phyloP scores from a whole-genome alignment of 371 early-diverging fungal genomes.

The Mortierella sp. region DNA sequence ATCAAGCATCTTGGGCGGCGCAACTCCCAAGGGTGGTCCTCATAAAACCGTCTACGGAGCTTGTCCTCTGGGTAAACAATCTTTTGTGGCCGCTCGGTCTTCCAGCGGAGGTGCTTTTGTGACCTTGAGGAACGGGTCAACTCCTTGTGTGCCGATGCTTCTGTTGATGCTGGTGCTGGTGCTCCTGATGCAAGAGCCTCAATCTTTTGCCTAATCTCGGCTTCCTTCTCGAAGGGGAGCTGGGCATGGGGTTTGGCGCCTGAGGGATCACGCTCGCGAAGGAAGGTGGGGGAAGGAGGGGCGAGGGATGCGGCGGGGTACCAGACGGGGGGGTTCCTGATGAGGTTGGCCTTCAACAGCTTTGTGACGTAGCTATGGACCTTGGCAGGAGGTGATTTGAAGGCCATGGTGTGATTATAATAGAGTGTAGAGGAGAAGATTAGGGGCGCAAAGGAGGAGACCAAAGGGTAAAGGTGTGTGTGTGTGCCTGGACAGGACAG shows the following conservation, averaged over 20 bases:
- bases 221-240: constrained; percentile 32
- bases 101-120: constrained; percentile 69
- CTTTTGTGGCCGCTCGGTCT: constrained; percentile 69
- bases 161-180: constrained; percentile 8
- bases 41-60: constrained; percentile 86
- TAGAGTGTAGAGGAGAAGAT: neutral
- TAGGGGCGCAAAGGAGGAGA: neutral
- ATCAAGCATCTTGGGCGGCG: constrained; percentile 76
- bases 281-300: constrained; percentile 56
- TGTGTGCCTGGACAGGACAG: neutral
- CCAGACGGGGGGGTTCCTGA: constrained; percentile 50
- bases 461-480: neutral
- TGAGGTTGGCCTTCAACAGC: constrained; percentile 53
- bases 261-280: constrained; percentile 54
- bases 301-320: constrained; percentile 46
- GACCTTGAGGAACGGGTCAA: constrained; percentile 52
- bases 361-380: constrained; percentile 58
- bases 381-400: constrained; percentile 52
- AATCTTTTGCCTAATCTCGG: constrained; percentile 2
- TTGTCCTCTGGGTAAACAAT: constrained; percentile 93
- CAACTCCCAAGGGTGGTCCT: constrained; percentile 92
- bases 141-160: constrained; percentile 12
- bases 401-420: constrained; percentile 30
- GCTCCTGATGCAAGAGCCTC: constrained; percentile 11
- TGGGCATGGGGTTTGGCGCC: constrained; percentile 22